Conservation (phyloP, 768 basidiomycete species). For the Phaeolepiota aurea region DNA sequence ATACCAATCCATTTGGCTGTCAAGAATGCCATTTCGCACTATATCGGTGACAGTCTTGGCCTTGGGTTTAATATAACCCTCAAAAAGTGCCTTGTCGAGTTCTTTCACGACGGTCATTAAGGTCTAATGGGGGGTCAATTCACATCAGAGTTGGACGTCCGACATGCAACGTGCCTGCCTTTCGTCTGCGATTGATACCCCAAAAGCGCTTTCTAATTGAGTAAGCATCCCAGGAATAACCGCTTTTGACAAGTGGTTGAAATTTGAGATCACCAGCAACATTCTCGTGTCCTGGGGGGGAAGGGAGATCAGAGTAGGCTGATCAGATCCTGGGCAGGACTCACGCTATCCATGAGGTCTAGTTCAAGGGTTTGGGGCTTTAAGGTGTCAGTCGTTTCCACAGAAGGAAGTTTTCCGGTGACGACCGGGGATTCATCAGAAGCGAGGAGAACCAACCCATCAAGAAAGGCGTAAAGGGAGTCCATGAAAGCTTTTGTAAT, state of each 20-base stretch:
- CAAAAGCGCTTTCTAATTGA: slow-evolving; percentile 73
- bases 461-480: slow-evolving; percentile 74
- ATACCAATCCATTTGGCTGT: slow-evolving; percentile 85
- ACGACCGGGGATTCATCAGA: slow-evolving; percentile 55
- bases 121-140: slow-evolving; percentile 33
- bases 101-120: slow-evolving; percentile 72
- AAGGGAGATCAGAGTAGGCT: slow-evolving; percentile 6
- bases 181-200: slow-evolving; percentile 64
- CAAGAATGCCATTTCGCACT: slow-evolving; percentile 73
- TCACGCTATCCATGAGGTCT: slow-evolving; percentile 56
- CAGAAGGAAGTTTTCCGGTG: slow-evolving; percentile 23
- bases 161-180: slow-evolving; percentile 39
- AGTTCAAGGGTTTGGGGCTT: slow-evolving; percentile 48
- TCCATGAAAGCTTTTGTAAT: slow-evolving; percentile 84
- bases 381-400: slow-evolving; percentile 19
- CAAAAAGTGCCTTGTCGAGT: slow-evolving; percentile 84
- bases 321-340: slow-evolving; percentile 14
- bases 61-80: slow-evolving; percentile 80
- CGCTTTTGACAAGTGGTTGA: slow-evolving; percentile 61
- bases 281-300: slow-evolving; percentile 68
- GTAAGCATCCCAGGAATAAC: slow-evolving; percentile 74
- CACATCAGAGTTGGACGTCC: slow-evolving; percentile 5
- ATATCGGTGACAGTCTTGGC: slow-evolving; percentile 57
- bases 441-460: slow-evolving; percentile 77
- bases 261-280: slow-evolving; percentile 84